A percentile compares a stretch with the other conserved stretches of the same genome.
These are phyloP conservation scores for Tulasnella sp. DNA, from an alignment of 768 basidiomycete genomes.

Conservation along the genomic window DNA sequence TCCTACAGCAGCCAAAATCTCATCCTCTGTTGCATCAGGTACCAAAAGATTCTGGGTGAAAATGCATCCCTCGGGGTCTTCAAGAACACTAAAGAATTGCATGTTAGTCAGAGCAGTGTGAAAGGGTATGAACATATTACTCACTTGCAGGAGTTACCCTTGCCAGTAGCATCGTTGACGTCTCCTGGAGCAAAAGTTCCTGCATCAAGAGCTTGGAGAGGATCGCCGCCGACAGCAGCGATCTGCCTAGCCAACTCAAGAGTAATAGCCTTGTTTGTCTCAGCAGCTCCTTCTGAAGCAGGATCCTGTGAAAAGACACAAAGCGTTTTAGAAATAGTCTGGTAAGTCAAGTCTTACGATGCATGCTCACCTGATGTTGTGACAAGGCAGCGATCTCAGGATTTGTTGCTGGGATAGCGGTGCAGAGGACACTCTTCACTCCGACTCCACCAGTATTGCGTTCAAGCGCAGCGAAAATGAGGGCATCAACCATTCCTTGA, in stretches of 20 bases:
- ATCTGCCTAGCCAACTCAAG: slow-evolving; percentile 55
- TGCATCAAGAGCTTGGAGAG: slow-evolving; percentile 42
- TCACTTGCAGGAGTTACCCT: slow-evolving; percentile 42
- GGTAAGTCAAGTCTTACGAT: not conserved
- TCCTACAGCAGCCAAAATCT: slow-evolving; percentile 36
- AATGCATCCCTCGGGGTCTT: slow-evolving; percentile 46
- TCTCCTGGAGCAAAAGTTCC: slow-evolving; percentile 51
- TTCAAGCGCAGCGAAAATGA: slow-evolving; percentile 54
- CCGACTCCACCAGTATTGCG: slow-evolving; percentile 48
- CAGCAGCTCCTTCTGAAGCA: slow-evolving; percentile 43
- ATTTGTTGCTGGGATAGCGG: slow-evolving; percentile 41
- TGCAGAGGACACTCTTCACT: slow-evolving; percentile 37
- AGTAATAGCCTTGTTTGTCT: slow-evolving; percentile 48
- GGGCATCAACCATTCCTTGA: slow-evolving; percentile 41
- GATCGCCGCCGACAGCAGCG: slow-evolving; percentile 47
- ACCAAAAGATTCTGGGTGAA: slow-evolving; percentile 49
- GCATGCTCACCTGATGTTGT: slow-evolving; percentile 39
- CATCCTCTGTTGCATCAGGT: slow-evolving; percentile 40
- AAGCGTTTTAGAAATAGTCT: not conserved
- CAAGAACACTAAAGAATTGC: not conserved
- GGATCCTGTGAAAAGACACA: slow-evolving; percentile 34
- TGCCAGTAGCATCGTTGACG: slow-evolving; percentile 38
- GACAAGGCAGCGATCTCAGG: slow-evolving; percentile 52
- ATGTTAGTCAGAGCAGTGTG: not conserved
- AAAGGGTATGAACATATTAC: slow-evolving; percentile 1